phyloP scores from a whole-genome alignment of 192 early-diverging fungal species.

The Cladochytrium replicatum region DNA sequence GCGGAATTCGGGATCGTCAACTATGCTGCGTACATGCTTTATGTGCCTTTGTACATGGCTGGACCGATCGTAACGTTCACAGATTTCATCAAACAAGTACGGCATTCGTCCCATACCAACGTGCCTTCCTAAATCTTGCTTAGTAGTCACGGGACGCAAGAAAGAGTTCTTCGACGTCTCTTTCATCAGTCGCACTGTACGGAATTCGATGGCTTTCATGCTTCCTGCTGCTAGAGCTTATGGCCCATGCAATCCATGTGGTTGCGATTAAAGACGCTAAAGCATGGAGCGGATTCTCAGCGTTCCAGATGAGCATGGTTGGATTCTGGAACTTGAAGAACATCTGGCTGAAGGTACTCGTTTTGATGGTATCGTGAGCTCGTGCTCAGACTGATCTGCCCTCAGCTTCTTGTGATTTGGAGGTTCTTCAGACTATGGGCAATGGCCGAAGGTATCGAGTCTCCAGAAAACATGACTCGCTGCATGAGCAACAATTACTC shows the following conservation, averaged over 20 bases:
- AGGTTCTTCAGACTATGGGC: conserved; percentile 96
- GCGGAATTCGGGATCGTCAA: conserved; percentile 69
- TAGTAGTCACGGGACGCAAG: not conserved
- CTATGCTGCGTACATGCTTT: conserved; percentile 74
- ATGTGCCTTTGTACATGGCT: conserved; percentile 84
- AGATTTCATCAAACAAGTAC: conserved; percentile 74
- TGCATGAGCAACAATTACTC: conserved; percentile 98
- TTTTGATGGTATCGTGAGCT: not conserved
- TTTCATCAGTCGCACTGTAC: no score
- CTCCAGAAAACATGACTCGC: conserved; percentile 89
- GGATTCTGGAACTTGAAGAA: conserved; percentile 82
- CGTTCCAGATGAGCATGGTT: conserved; percentile 74
- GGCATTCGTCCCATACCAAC: conserved; percentile 1
- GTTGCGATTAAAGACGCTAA: conserved; percentile 81
- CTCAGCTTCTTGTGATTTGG: conserved; percentile 85
- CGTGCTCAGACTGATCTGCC: not conserved
- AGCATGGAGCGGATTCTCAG: conserved; percentile 73
- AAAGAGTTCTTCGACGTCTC: not conserved
- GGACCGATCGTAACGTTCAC: conserved; percentile 96
- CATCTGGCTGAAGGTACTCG: conserved; percentile 82
- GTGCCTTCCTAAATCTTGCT: not conserved
- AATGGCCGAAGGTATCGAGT: conserved; percentile 78
- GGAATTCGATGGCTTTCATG: conserved; percentile 54
- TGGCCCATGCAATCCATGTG: conserved; percentile 77
- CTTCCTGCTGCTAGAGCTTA: conserved; percentile 74